Evolutionary conservation across 495 filamentous ascomycete species (phyloP).

Genomic region (Sabuloglossum arenarium): DNA sequence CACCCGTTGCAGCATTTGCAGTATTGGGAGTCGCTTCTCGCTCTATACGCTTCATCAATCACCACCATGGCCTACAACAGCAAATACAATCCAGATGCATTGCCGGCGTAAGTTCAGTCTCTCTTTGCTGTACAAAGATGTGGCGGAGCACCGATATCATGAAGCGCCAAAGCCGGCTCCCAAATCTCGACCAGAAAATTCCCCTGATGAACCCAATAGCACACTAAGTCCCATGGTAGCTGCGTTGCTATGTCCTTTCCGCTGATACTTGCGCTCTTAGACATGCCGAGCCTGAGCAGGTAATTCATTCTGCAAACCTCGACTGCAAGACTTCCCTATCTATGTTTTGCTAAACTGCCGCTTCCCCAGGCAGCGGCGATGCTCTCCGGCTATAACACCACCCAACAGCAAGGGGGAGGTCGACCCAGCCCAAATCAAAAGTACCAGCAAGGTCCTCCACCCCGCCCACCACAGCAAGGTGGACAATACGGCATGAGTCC

Average conservation of each 20-base stretch:
- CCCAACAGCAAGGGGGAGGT: neutral
- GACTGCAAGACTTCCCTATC: neutral
- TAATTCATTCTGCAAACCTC: conserved; percentile 16
- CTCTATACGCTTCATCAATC: neutral
- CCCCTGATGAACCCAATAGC: too few relatives aligned
- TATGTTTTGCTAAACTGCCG: neutral
- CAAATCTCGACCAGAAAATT: too few relatives aligned
- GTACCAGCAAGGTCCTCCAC: neutral
- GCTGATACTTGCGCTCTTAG: conserved; percentile 23
- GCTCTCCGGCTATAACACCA: conserved; percentile 1
- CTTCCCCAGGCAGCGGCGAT: conserved; percentile 2
- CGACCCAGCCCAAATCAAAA: neutral
- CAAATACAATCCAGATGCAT: conserved; percentile 84
- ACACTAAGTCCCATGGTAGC: neutral
- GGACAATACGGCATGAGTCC: neutral
- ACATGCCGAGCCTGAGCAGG: conserved; percentile 88
- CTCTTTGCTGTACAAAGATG: neutral
- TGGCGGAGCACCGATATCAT: neutral
- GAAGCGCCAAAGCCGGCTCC: neutral
- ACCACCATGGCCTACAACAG: conserved; percentile 76
- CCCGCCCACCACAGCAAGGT: neutral
- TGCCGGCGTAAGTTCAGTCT: conserved; percentile 58
- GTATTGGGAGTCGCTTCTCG: neutral
- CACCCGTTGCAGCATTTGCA: neutral
- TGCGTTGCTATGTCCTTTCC: neutral